Percentiles rank a stretch among this genome's conserved stretches.
Evolutionary conservation across 2,329 filamentous ascomycete genomes (phyloP).

Genomic region (Verticillium tricorpus): DNA sequence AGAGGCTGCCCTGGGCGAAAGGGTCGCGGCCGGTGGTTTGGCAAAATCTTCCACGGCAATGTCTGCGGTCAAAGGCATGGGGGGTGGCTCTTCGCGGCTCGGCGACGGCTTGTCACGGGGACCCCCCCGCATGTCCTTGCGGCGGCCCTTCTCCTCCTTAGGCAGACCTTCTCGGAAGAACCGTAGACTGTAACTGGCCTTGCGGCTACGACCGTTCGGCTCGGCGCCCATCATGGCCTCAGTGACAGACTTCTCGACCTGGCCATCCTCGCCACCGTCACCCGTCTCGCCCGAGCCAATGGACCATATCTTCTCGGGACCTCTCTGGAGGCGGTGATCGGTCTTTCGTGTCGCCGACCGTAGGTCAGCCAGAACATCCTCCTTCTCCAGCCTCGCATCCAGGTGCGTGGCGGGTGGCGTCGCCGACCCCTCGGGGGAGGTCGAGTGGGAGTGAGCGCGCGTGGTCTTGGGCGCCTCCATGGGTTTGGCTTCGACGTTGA

Average conservation of each 20-base stretch:
- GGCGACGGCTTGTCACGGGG: conserved; percentile 36
- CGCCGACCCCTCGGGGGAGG: conserved; percentile 20
- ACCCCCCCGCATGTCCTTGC: conserved; percentile 38
- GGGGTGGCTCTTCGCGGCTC: conserved; percentile 25
- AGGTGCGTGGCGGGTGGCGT: conserved; percentile 13
- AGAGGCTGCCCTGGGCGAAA: conserved; percentile 15
- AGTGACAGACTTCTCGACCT: conserved; percentile 61
- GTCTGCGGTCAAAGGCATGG: conserved; percentile 6
- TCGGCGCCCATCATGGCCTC: conserved; percentile 59
- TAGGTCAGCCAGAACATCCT: conserved; percentile 17
- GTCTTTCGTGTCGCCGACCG: conserved; percentile 29
- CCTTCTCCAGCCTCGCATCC: conserved; percentile 13
- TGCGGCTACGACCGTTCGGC: conserved; percentile 60
- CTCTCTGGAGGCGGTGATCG: conserved; percentile 38
- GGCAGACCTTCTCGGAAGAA: conserved; percentile 64
- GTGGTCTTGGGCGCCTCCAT: conserved; percentile 13
- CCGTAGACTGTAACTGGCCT: conserved; percentile 61
- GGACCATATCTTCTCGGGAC: conserved; percentile 58
- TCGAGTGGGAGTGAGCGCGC: conserved; percentile 16
- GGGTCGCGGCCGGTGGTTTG: conserved; percentile 6
- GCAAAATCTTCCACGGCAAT: conserved; percentile 13
- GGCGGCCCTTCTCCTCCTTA: conserved; percentile 47
- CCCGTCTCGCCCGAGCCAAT: conserved; percentile 49
- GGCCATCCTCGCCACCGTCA: conserved; percentile 42
- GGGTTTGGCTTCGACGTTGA: conserved; percentile 27